Conservation (phyloP, 176 grass and related monocot genomes). For the Pharus latifolius region DNA sequence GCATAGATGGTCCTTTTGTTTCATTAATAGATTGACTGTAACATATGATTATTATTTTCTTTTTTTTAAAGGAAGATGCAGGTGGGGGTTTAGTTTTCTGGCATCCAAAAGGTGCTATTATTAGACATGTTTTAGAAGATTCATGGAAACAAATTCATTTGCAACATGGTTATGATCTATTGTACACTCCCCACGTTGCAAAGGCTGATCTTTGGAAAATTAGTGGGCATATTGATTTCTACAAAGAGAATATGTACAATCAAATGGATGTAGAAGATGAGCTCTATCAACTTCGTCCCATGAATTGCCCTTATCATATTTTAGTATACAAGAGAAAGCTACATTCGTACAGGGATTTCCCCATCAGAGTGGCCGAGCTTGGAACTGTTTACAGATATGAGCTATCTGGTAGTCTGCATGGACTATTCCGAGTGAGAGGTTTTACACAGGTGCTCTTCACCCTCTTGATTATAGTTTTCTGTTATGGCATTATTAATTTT, state of each 20-base stretch:
- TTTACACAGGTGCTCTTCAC: slow-evolving; percentile 75
- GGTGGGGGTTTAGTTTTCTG: slow-evolving; percentile 96
- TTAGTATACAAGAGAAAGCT: slow-evolving; percentile 92
- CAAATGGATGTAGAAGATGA: slow-evolving; percentile 95
- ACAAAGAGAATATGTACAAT: slow-evolving; percentile 90
- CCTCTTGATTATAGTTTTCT: slow-evolving; percentile 4
- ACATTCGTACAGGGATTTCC: slow-evolving; percentile 86
- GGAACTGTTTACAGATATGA: slow-evolving; percentile 98
- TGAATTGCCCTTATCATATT: slow-evolving; percentile 98
- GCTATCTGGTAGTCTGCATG: slow-evolving; percentile 84
- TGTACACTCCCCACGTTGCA: slow-evolving; percentile 93
- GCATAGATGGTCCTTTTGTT: not conserved
- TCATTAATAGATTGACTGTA: slow-evolving; percentile 2
- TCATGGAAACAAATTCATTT: slow-evolving; percentile 93
- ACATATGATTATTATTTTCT: too few relatives aligned
- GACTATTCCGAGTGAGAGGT: slow-evolving; percentile 92
- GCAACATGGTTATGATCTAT: slow-evolving; percentile 67
- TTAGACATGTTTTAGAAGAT: slow-evolving; percentile 87
- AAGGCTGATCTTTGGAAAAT: slow-evolving; percentile 92
- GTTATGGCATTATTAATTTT: not conserved
- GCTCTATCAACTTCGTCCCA: slow-evolving; percentile 84
- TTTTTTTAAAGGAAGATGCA: slow-evolving; percentile 79
- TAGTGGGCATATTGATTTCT: slow-evolving; percentile 92
- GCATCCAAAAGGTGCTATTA: slow-evolving; percentile 85
- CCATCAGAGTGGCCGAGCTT: slow-evolving; percentile 85